A percentile compares a stretch with the other conserved stretches of the same genome.
Conservation (phyloP, 129 eudicot species). For the Artemisia argyi region DNA sequence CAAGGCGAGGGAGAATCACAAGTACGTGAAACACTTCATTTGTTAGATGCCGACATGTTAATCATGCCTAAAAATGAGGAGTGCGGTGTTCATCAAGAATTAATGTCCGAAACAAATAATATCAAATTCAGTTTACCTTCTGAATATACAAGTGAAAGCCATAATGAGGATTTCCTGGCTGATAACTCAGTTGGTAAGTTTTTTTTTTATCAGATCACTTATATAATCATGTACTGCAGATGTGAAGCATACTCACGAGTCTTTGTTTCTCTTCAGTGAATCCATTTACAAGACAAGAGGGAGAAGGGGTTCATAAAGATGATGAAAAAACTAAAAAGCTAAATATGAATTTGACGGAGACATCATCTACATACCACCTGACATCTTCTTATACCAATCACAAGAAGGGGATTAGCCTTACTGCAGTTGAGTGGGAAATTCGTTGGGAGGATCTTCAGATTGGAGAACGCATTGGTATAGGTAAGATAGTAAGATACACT, state of each 20-base stretch:
- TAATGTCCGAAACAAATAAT: slow-evolving; percentile 17
- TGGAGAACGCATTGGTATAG: slow-evolving; percentile 90
- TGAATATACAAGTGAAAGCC: slow-evolving; percentile 30
- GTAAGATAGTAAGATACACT: slow-evolving; percentile 33
- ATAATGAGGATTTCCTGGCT: slow-evolving; percentile 20
- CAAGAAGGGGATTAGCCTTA: slow-evolving; percentile 32
- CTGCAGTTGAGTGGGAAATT: slow-evolving; percentile 66
- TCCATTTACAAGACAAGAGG: slow-evolving; percentile 21
- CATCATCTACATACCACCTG: slow-evolving; percentile 17
- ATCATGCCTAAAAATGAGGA: slow-evolving; percentile 31
- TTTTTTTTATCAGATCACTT: slow-evolving; percentile 2
- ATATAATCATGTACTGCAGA: slow-evolving; percentile 7
- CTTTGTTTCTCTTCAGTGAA: slow-evolving; percentile 24
- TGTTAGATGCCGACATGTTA: slow-evolving; percentile 33
- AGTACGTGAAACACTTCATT: slow-evolving; percentile 32
- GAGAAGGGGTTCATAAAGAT: slow-evolving; percentile 16
- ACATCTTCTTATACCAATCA: slow-evolving; percentile 25
- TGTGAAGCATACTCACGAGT: slow-evolving; percentile 16
- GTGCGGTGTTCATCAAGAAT: slow-evolving; percentile 17
- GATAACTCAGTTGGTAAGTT: slow-evolving; percentile 31
- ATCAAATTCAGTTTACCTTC: slow-evolving; percentile 23
- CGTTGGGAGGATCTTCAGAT: slow-evolving; percentile 90
- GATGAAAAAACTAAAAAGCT: slow-evolving; percentile 16
- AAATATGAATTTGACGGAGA: slow-evolving; percentile 17
- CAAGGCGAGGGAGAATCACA: slow-evolving; percentile 36